Conservation (phyloP, 768 basidiomycete species). For the Phylloporus sp. region DNA sequence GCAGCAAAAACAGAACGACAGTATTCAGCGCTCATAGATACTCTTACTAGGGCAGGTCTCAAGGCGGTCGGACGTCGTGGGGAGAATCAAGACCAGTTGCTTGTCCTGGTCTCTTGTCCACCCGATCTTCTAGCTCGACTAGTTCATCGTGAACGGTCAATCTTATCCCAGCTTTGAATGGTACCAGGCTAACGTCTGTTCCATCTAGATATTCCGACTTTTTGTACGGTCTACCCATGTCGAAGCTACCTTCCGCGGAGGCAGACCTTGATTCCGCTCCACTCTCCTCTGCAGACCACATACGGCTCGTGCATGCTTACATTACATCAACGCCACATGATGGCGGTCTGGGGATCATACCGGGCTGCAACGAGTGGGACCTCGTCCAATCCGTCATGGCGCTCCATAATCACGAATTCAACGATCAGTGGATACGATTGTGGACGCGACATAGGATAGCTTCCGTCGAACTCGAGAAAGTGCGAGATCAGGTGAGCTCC, state of each 20-base stretch:
- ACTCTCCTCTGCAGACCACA: constrained; percentile 67
- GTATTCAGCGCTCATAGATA: constrained; percentile 58
- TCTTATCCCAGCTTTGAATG: not conserved
- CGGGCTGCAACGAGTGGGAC: constrained; percentile 67
- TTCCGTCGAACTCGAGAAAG: constrained; percentile 57
- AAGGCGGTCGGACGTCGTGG: constrained; percentile 72
- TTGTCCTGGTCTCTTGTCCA: constrained; percentile 73
- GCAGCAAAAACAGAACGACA: constrained; percentile 62
- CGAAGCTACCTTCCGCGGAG: constrained; percentile 38
- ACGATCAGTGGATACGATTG: constrained; percentile 68
- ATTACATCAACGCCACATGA: constrained; percentile 67
- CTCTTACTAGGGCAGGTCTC: constrained; percentile 58
- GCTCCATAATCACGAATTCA: constrained; percentile 79
- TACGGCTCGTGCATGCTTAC: constrained; percentile 71
- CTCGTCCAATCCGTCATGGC: constrained; percentile 78
- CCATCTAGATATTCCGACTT: constrained; percentile 64
- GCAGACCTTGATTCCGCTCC: constrained; percentile 41
- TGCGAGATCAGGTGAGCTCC: constrained; percentile 64
- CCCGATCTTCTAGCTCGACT: constrained; percentile 56
- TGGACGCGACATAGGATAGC: constrained; percentile 68
- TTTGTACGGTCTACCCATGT: constrained; percentile 64
- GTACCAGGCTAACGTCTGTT: not conserved
- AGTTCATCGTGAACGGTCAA: constrained; percentile 71
- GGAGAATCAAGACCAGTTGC: constrained; percentile 67
- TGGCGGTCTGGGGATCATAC: constrained; percentile 79